Conservation (phyloP, 2,329 filamentous ascomycete species). For the Diaporthe longicolla region DNA sequence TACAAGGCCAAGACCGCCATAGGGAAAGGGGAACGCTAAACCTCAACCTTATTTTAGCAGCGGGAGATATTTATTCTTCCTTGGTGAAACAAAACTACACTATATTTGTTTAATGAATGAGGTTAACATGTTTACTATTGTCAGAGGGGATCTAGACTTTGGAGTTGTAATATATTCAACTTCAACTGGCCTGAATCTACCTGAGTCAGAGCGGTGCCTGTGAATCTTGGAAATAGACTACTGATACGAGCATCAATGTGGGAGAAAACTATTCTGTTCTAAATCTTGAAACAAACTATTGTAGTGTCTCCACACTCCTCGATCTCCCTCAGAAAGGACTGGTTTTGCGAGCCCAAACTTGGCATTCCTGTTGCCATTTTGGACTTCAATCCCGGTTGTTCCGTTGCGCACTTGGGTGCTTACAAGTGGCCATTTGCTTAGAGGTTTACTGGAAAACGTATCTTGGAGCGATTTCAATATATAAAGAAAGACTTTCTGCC, state of each 20-base stretch:
- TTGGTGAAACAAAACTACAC: not conserved
- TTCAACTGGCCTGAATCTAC: not conserved
- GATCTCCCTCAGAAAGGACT: not conserved
- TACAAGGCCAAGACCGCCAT: not conserved
- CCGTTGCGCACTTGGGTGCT: not conserved
- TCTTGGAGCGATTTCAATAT: not conserved
- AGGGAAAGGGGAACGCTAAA: not conserved
- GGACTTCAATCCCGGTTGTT: not conserved
- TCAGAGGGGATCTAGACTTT: not conserved
- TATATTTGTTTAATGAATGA: not conserved
- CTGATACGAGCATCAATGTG: not conserved
- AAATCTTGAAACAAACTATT: not conserved
- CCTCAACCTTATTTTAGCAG: conserved; percentile 4
- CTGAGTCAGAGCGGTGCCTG: not conserved
- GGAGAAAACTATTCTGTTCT: not conserved
- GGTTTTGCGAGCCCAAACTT: conserved; percentile 4
- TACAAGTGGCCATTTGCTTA: too few relatives aligned
- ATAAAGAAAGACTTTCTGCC: conserved; percentile 1
- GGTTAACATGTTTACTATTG: not conserved
- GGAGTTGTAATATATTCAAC: not conserved
- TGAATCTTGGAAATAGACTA: not conserved
- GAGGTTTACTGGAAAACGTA: not conserved
- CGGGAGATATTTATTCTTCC: not conserved
- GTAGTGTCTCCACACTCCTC: not conserved
- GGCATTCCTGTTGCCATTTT: not conserved